Evolutionary conservation across 2,329 filamentous ascomycete species (phyloP).

Genomic region (Alternaria arbusti): DNA sequence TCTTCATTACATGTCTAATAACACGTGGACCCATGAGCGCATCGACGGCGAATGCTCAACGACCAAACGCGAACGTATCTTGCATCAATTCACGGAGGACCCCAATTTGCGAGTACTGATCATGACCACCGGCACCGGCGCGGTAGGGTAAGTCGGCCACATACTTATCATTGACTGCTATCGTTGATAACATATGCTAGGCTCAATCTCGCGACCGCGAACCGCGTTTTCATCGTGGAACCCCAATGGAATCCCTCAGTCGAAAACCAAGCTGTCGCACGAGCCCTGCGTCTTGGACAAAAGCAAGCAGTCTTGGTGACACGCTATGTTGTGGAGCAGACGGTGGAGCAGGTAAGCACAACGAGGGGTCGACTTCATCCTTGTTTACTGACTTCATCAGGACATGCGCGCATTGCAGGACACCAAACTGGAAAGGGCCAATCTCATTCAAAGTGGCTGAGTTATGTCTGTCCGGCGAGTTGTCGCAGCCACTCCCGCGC

Average conservation of each 20-base stretch:
- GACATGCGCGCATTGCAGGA: slow-evolving; percentile 32
- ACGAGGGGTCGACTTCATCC: too few relatives aligned
- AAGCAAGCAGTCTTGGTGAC: slow-evolving; percentile 51
- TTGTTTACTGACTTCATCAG: too few relatives aligned
- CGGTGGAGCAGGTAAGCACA: slow-evolving; percentile 44
- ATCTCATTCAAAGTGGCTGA: too few relatives aligned
- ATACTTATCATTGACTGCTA: not conserved
- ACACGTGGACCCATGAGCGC: slow-evolving; percentile 34
- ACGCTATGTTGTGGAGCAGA: slow-evolving; percentile 56
- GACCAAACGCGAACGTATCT: slow-evolving; percentile 43
- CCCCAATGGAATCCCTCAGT: slow-evolving; percentile 63
- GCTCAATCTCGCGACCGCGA: slow-evolving; percentile 58
- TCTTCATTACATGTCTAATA: slow-evolving; percentile 6
- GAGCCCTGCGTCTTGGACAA: slow-evolving; percentile 58
- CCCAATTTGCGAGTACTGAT: slow-evolving; percentile 50
- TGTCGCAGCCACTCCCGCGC: too few relatives aligned
- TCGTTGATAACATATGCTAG: slow-evolving; percentile 26
- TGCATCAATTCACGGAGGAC: slow-evolving; percentile 48
- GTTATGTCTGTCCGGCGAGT: too few relatives aligned
- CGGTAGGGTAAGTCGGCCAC: slow-evolving; percentile 51
- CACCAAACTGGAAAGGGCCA: not conserved
- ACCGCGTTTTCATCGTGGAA: slow-evolving; percentile 59
- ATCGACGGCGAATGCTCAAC: slow-evolving; percentile 56
- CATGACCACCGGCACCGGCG: slow-evolving; percentile 62
- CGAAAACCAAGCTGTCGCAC: slow-evolving; percentile 60